Percentiles rank a stretch among this genome's conserved stretches.
Conservation (phyloP, 805 yeast species). For the Kurtzmaniella fragi region DNA sequence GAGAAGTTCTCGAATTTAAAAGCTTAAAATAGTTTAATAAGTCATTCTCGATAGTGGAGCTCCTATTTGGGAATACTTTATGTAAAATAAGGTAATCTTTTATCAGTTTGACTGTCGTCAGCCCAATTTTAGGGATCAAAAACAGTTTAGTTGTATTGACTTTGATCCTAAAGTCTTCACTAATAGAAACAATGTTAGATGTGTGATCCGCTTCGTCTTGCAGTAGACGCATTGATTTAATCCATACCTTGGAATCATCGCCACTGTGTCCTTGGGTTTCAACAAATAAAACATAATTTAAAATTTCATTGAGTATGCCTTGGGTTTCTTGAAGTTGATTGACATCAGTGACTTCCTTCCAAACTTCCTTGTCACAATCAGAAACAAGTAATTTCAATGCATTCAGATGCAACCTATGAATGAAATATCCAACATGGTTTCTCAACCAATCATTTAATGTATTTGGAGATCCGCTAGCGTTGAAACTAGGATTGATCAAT, state of each 20-base stretch:
- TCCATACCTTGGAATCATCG: constrained; percentile 24
- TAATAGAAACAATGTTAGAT: background rate
- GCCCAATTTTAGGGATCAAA: constrained; percentile 25
- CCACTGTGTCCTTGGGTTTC: constrained; percentile 15
- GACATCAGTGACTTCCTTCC: constrained; percentile 71
- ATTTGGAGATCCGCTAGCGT: constrained; percentile 45
- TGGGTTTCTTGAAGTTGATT: constrained; percentile 26
- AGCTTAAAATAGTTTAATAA: constrained; percentile 39
- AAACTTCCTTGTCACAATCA: constrained; percentile 61
- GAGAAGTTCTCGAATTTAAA: constrained; percentile 50
- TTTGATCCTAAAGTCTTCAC: background rate
- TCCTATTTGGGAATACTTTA: constrained; percentile 48
- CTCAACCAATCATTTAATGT: constrained; percentile 59
- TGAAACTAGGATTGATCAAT: constrained; percentile 63
- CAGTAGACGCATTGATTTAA: constrained; percentile 18
- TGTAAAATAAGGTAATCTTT: constrained; percentile 54
- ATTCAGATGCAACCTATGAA: constrained; percentile 49
- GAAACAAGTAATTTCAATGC: constrained; percentile 42
- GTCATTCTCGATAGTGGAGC: constrained; percentile 36
- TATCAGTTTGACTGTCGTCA: constrained; percentile 22
- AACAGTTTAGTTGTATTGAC: constrained; percentile 12
- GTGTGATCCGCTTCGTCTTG: constrained; percentile 5
- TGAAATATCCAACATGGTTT: constrained; percentile 60
- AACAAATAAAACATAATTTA: constrained; percentile 19
- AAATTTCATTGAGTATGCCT: constrained; percentile 16